These are phyloP conservation scores for Furcasterigmium sp. DNA, from an alignment of 2,329 filamentous ascomycete genomes.

Conservation along the genomic window DNA sequence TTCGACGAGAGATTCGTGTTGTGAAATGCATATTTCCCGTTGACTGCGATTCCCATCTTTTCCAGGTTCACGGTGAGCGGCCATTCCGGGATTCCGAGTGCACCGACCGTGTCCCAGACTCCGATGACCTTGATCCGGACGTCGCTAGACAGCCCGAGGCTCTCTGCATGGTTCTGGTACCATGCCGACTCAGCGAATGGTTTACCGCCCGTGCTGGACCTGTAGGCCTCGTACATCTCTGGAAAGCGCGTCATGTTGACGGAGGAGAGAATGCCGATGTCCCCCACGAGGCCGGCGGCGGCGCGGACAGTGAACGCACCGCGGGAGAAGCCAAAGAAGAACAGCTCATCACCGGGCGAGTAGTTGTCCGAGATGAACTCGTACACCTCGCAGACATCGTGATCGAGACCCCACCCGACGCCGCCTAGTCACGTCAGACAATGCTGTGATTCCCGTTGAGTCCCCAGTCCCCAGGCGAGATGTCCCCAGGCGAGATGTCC, in stretches of 20 bases:
- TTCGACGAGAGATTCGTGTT: not conserved
- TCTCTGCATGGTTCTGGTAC: not conserved
- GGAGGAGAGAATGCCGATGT: constrained; percentile 14
- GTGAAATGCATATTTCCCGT: not conserved
- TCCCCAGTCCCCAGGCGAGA: too few relatives aligned
- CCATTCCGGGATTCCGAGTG: constrained; percentile 5
- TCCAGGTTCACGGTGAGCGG: not conserved
- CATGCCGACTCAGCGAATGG: not conserved
- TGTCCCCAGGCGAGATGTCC: too few relatives aligned
- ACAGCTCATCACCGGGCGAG: constrained; percentile 26
- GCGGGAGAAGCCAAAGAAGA: constrained; percentile 31
- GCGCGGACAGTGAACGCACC: constrained; percentile 34
- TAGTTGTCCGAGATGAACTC: constrained; percentile 33
- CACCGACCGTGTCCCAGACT: constrained; percentile 10
- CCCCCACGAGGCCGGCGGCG: constrained; percentile 28
- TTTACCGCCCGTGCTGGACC: not conserved
- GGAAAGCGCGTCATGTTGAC: constrained; percentile 11
- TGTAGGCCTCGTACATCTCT: not conserved
- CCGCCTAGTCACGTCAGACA: not conserved
- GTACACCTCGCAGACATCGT: constrained; percentile 23
- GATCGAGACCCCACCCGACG: constrained; percentile 1
- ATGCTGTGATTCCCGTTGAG: not conserved
- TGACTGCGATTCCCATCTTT: not conserved
- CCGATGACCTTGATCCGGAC: constrained; percentile 4
- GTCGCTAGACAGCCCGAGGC: not conserved